phyloP scores from a whole-genome alignment of 805 yeast genomes.

The Komagataella kurtzmanii region DNA sequence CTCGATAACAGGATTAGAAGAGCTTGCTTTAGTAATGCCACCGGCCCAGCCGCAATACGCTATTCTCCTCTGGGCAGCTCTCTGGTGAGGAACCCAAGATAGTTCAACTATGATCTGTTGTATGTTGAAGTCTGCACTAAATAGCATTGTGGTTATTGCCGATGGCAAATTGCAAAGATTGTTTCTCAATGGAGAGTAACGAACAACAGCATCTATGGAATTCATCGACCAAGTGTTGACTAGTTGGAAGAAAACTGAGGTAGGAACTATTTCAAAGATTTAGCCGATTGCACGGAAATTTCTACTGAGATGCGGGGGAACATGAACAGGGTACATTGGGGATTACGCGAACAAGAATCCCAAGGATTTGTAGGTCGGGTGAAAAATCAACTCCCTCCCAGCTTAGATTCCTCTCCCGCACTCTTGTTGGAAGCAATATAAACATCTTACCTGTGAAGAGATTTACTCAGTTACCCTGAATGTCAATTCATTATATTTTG shows the following conservation, averaged over 20 bases:
- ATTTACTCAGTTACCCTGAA: constrained; percentile 11
- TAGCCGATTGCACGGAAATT: not conserved
- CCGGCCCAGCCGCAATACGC: constrained; percentile 1
- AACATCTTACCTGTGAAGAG: not conserved
- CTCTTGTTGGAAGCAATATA: not conserved
- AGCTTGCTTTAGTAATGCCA: not conserved
- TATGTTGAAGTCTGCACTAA: not conserved
- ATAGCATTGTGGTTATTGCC: not conserved
- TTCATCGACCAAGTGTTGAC: constrained; percentile 1
- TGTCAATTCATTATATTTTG: constrained; percentile 72
- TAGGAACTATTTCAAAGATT: not conserved
- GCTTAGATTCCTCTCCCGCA: not conserved
- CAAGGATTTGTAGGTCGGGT: not conserved
- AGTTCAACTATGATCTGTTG: constrained; percentile 2
- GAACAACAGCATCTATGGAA: constrained; percentile 1
- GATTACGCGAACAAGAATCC: not conserved
- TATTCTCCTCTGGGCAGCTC: not conserved
- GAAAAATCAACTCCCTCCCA: not conserved
- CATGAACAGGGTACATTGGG: not conserved
- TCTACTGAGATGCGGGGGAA: not conserved
- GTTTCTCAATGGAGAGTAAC: not conserved
- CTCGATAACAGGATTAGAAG: constrained; percentile 23
- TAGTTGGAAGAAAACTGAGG: not conserved
- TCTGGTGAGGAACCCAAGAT: not conserved
- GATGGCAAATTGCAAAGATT: not conserved